Evolutionary conservation across 2,329 filamentous ascomycete species (phyloP), one percentile per base, ranked within the genome.

Genomic region (Dactylellina haptotyla): DNA sequence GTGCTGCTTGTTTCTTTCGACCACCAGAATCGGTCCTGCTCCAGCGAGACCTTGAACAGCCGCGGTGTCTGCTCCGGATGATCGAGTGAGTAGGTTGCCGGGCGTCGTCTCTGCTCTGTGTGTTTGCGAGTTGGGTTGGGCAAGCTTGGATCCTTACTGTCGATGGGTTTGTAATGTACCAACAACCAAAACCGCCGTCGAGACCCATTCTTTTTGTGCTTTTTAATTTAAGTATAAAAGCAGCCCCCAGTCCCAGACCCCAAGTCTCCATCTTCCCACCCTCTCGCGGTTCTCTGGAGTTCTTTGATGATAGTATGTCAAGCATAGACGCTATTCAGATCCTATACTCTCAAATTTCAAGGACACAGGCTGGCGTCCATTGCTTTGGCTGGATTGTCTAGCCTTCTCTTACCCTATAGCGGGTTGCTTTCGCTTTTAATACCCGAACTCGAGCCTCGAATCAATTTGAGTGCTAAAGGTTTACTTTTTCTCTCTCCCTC

Each of bases 181-280:
- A 43, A 57, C 34, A 43, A 63, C 16, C 18, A 2, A 41, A n/a
- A n/a, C n/a, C n/a, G 12, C 43, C 43, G 45, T 41, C 46, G 57
- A 63, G 58, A 23, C 28, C 14, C 9, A n/a, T 18, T 16, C n/a
- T 18, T 34, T 32, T 18, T 10, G 26, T 53, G 26, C 46, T 32
- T 8, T 64, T 64, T 45, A 64, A 28, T 57, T 64, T 54, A 58
- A 51, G 62, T 67, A 67, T 67, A 67, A 67, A 67, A 67, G 62
- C 62, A 50, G 62, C 50, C 41, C 41, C 62, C 41, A 39, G 57
- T 57, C 30, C 51, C 62, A 57, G 62, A 28, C n/a, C 43, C 61
- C 26, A 51, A 28, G 34, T 10, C 10, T 25, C 34, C 26, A 43
- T 30, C 18, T 18, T 59, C 45, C 45, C 53, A 41, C 53, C 32